Conservation (phyloP, 2,329 filamentous ascomycete species). For the Epichloe glyceriae region DNA sequence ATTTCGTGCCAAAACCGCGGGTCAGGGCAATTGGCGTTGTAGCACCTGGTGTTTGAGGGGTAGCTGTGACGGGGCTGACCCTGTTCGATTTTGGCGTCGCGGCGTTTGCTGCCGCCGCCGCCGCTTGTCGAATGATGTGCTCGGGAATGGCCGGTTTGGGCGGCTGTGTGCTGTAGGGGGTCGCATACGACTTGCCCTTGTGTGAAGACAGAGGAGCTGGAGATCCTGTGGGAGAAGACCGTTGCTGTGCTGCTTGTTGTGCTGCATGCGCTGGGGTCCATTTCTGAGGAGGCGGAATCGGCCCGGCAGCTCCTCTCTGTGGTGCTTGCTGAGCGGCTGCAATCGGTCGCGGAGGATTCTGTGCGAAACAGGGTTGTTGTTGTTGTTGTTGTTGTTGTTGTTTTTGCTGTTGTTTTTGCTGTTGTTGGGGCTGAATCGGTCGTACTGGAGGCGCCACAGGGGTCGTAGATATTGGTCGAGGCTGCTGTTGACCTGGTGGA, state of each 20-base stretch:
- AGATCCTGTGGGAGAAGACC: conserved; percentile 13
- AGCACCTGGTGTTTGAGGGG: conserved; percentile 23
- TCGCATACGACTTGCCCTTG: conserved; percentile 16
- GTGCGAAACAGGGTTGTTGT: conserved; percentile 4
- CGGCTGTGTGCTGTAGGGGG: conserved; percentile 19
- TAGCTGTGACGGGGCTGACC: conserved; percentile 16
- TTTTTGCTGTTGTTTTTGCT: conserved; percentile 11
- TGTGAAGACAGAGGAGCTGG: conserved; percentile 13
- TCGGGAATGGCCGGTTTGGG: conserved; percentile 27
- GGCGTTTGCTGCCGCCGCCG: conserved; percentile 9
- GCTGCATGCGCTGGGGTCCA: conserved; percentile 17
- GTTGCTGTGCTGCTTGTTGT: conserved; percentile 11
- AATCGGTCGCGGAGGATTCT: conserved; percentile 16
- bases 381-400: conserved; percentile 16
- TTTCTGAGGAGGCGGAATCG: conserved; percentile 18
- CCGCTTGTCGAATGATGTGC: conserved; percentile 27
- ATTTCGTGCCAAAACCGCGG: conserved; percentile 40
- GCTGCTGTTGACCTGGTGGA: conserved; percentile 16
- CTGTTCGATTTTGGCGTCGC: conserved; percentile 18
- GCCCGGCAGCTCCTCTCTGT: conserved; percentile 10
- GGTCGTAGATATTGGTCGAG: conserved; percentile 19
- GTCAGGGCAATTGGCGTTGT: conserved; percentile 16
- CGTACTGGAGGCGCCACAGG: conserved; percentile 22
- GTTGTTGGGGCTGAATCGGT: conserved; percentile 19
- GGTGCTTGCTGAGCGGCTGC: conserved; percentile 19